Conservation (phyloP, 2,329 filamentous ascomycete genomes). For the Trichoderma cornu-damae region DNA sequence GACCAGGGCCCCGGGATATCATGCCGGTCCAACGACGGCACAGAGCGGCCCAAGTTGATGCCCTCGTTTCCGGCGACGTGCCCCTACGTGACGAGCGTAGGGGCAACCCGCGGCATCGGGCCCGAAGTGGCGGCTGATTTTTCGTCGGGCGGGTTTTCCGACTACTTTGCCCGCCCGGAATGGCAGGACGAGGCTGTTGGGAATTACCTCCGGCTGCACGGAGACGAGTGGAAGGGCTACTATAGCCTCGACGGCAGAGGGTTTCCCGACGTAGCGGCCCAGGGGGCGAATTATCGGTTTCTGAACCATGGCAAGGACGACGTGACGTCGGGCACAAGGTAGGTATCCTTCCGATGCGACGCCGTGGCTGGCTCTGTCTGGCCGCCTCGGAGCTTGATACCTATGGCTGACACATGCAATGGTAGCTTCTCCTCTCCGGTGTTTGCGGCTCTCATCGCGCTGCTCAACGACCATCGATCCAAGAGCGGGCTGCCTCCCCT, state of each 20-base stretch:
- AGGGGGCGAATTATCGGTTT: slow-evolving; percentile 36
- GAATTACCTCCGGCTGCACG: slow-evolving; percentile 40
- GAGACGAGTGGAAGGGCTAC: slow-evolving; percentile 46
- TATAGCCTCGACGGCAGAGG: slow-evolving; percentile 48
- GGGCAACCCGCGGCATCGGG: slow-evolving; percentile 47
- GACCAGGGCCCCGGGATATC: slow-evolving; percentile 42
- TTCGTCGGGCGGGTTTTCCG: slow-evolving; percentile 48
- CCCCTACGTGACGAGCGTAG: slow-evolving; percentile 59
- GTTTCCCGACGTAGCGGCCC: slow-evolving; percentile 58
- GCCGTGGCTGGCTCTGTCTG: too few relatives aligned
- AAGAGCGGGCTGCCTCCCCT: slow-evolving; percentile 47
- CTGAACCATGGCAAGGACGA: slow-evolving; percentile 29
- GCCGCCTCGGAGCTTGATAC: neutral
- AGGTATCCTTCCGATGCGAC: neutral
- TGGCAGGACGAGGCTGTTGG: slow-evolving; percentile 45
- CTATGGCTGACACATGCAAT: slow-evolving; percentile 1
- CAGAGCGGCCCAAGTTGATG: slow-evolving; percentile 31
- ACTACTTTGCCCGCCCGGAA: slow-evolving; percentile 40
- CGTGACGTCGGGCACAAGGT: slow-evolving; percentile 34
- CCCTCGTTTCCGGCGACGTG: slow-evolving; percentile 39
- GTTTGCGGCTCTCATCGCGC: slow-evolving; percentile 56
- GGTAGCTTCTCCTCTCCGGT: slow-evolving; percentile 54
- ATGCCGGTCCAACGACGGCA: slow-evolving; percentile 36
- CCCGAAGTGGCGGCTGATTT: slow-evolving; percentile 52
- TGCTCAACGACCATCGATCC: slow-evolving; percentile 60